Base-by-base conservation (phyloP, 345 rosid genomes). In the Orychophragmus violaceus region DNA sequence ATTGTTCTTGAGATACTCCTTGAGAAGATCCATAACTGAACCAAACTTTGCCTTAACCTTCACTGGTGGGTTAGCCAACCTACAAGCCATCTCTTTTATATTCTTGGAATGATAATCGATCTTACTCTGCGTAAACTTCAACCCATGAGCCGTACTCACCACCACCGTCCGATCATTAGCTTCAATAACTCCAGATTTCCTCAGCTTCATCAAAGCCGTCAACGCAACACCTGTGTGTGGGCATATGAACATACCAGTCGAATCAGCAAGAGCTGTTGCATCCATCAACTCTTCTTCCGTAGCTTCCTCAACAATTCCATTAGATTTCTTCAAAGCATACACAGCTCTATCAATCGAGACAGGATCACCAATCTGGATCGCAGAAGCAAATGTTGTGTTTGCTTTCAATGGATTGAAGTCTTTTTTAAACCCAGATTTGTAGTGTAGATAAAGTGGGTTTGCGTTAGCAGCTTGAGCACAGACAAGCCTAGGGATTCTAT, bases 391-490 rank as follows among this genome's bases (percentile, higher is more conserved):
- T 0, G 95, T 90, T 0, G 81, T 54, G 30, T 44, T 74, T 0
- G 97, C 93, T 75, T 76, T 84, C 57, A 84, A 74, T 0, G 95
- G 65, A 28, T 79, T 77, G 27, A 90, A 88, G 0, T 83, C 86
- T 19, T 81, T 74, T 82, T 11, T 29, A 48, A 84, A 90, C 0
- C 84, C 91, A 2, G 90, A 75, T 54, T 84, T 83, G 58, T 80
- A 90, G 54, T 90, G 75, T 37, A 81, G 36, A 70, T 88, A 90
- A 23, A 90, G 95, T 0, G 95, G 97, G 68, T 88, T 90, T 0
- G 97, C 97, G 62, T 88, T 88, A 4, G 95, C 93, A 6, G 95
- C 87, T 75, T 90, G 95, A 21, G 97, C 95, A 59, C 95, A 88
- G 59, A 88, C 93, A 44, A 90, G 80, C 74, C 97, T 74, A 0